Conservation (phyloP, 2,329 filamentous ascomycete genomes). For the Trematosphaeria pertusa region DNA sequence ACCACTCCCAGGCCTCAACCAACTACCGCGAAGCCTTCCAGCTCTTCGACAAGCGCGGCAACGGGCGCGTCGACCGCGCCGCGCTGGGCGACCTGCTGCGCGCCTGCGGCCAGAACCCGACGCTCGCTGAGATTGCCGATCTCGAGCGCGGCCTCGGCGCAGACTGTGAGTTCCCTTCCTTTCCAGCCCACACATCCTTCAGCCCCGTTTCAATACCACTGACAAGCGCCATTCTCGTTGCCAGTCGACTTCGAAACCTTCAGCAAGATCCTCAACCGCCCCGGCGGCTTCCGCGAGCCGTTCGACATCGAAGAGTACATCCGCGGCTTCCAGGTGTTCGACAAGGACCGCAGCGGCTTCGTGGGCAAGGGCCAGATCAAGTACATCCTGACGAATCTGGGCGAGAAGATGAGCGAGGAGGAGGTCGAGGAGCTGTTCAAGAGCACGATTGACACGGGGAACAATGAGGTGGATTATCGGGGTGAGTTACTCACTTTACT, state of each 20-base stretch:
- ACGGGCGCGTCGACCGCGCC: conserved; percentile 85
- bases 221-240: background rate
- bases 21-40: conserved; percentile 99
- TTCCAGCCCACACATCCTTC: background rate
- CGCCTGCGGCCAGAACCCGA: conserved; percentile 98
- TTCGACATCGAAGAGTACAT: conserved; percentile 98
- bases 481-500: conserved; percentile 63
- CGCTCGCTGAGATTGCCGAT: conserved; percentile 88
- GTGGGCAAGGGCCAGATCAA: conserved; percentile 97
- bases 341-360: conserved; percentile 98
- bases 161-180: conserved; percentile 76
- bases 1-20: conserved; percentile 70
- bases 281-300: conserved; percentile 96
- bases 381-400: conserved; percentile 96
- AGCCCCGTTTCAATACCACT: background rate
- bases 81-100: conserved; percentile 92
- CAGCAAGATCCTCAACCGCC: conserved; percentile 94
- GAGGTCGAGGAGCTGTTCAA: conserved; percentile 99
- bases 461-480: conserved; percentile 96
- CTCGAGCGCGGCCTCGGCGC: conserved; percentile 87
- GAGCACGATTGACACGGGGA: conserved; percentile 88
- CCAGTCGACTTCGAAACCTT: conserved; percentile 98
- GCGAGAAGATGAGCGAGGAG: conserved; percentile 99
- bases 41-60: conserved; percentile 99
- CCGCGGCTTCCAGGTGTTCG: conserved; percentile 98